Percentiles rank a stretch among this genome's conserved stretches.
Conservation (phyloP, 495 filamentous ascomycete species). For the Talaromyces liani region DNA sequence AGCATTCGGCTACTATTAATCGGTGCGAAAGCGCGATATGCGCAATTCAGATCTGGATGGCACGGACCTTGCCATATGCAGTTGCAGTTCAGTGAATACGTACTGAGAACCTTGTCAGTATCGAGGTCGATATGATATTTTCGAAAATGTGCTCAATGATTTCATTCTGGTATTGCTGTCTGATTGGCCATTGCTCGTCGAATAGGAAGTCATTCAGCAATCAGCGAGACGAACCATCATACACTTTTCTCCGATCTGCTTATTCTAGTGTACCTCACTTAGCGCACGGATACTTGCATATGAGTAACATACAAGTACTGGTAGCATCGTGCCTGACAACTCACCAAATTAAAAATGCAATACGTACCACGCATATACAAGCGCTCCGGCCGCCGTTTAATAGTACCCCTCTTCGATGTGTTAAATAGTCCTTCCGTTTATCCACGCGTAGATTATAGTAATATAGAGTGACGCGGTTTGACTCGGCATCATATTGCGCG, state of each 20-base stretch:
- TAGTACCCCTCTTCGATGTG: background rate
- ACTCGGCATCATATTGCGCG: background rate
- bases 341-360: background rate
- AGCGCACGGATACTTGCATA: background rate
- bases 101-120: background rate
- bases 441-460: background rate
- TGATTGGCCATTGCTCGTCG: background rate
- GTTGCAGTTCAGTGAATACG: background rate
- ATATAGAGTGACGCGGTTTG: background rate
- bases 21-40: background rate
- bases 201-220: background rate
- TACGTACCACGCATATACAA: background rate
- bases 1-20: background rate
- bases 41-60: background rate
- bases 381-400: conserved; percentile 8
- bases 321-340: background rate
- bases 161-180: background rate
- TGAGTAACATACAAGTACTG: background rate
- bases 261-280: background rate
- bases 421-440: background rate
- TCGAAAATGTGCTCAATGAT: background rate
- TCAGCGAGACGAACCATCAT: background rate
- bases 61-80: background rate
- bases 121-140: background rate
- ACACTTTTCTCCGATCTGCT: background rate